These are phyloP conservation scores for Oryza punctata DNA, from an alignment of 176 grass and related monocot genomes.

Conservation along the genomic window DNA sequence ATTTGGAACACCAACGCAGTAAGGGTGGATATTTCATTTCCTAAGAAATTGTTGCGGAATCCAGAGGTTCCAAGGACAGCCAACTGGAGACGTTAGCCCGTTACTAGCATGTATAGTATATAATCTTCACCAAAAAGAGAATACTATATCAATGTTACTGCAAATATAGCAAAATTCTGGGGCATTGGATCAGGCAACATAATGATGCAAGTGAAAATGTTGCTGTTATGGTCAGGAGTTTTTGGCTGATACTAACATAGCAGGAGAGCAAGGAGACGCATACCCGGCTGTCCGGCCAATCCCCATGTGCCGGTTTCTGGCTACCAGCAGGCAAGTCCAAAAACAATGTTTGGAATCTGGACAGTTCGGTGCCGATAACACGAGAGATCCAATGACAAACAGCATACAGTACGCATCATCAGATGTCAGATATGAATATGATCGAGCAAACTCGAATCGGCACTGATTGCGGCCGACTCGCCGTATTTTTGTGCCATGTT, in stretches of 20 bases:
- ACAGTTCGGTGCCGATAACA: constrained; percentile 18
- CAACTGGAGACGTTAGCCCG: no score
- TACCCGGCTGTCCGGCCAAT: constrained; percentile 20
- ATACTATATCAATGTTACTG: not conserved
- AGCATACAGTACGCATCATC: not conserved
- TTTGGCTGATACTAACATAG: not conserved
- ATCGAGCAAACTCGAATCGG: not conserved
- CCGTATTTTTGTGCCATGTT: not conserved
- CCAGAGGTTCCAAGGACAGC: no score
- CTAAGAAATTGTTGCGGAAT: not conserved
- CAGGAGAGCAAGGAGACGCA: constrained; percentile 29
- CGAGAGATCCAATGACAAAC: constrained; percentile 32
- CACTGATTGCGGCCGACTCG: constrained; percentile 5
- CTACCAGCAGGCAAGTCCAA: constrained; percentile 5
- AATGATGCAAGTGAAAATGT: not conserved
- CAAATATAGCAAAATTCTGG: not conserved
- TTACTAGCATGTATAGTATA: no score
- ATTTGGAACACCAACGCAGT: not conserved
- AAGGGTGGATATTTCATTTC: not conserved
- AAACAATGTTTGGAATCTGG: constrained; percentile 42
- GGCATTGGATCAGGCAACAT: not conserved
- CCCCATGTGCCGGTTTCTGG: constrained; percentile 41
- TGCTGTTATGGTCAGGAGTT: not conserved
- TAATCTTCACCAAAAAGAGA: not conserved
- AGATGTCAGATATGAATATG: constrained; percentile 23